Evolutionary conservation across 306 rosid species (phyloP), one percentile per base, ranked within the genome.

Genomic region (Castanospermum australe): DNA sequence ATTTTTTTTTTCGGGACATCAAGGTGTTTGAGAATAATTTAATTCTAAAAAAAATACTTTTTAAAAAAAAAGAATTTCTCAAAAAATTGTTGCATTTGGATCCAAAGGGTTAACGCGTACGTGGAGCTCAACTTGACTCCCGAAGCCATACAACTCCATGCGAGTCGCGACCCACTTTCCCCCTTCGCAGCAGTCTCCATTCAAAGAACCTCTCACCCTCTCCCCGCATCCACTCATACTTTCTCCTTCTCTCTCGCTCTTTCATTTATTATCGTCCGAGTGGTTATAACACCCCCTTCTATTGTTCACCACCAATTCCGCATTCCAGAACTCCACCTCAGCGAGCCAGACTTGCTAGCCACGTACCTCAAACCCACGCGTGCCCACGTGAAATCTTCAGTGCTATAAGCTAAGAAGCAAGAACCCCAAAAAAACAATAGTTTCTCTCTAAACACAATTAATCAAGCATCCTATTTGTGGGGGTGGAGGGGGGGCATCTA

Each of bases 51-150:
- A n/a, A n/a, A n/a, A n/a, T n/a, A n/a, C n/a, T n/a, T n/a, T n/a
- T n/a, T n/a, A n/a, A n/a, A n/a, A n/a, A n/a, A n/a, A n/a, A n/a
- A n/a, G n/a, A n/a, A n/a, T n/a, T n/a, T n/a, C n/a, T n/a, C 78
- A 73, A 55, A 73, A 55, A 73, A 14, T 38, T 20, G 9, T 18
- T 20, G 5, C 13, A 18, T 45, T 14, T 50, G 8, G 8, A 6
- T 21, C 15, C 0, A 5, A 55, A 14, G 6, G 11, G 67, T 72
- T 72, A 13, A 72, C 39, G 15, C 66, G n/a, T n/a, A n/a, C n/a
- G 77, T 72, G 77, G 22, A 21, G 24, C n/a, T 72, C 75, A 17
- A 18, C 47, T 68, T 71, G 48, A 35, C 48, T 55, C 38, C 17
- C 7, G 0, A 21, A 72, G 22, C 77, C 52, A 70, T 70, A 71